phyloP scores from a whole-genome alignment of 768 basidiomycete species.

The Mycena galopus region DNA sequence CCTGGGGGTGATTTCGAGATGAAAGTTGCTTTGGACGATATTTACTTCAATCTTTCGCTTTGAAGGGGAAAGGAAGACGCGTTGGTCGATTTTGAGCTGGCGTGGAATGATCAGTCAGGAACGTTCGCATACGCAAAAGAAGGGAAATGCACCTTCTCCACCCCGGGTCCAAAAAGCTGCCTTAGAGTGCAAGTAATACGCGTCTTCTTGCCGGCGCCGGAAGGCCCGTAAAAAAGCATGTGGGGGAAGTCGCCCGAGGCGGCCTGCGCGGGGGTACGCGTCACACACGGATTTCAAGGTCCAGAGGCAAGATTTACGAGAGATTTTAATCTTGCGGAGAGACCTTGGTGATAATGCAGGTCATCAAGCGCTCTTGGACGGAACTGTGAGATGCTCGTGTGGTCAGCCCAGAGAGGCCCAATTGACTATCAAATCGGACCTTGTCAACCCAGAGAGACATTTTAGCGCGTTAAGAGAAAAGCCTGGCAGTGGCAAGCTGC shows the following conservation, averaged over 20 bases:
- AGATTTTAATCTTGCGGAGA: conserved; percentile 85
- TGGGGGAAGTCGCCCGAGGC: conserved; percentile 96
- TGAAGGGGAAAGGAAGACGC: conserved; percentile 94
- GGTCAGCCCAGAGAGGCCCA: conserved; percentile 6
- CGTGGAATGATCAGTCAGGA: not conserved
- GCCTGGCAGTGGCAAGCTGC: not conserved
- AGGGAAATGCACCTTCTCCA: conserved; percentile 81
- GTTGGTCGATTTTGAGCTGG: conserved; percentile 97
- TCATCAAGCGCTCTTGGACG: conserved; percentile 88
- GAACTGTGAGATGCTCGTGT: conserved; percentile 65
- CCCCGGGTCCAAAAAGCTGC: conserved; percentile 91
- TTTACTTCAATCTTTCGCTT: conserved; percentile 96
- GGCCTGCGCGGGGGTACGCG: conserved; percentile 61
- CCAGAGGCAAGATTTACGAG: conserved; percentile 62
- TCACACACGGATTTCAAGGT: not conserved
- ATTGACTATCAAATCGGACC: conserved; percentile 45
- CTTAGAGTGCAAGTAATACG: conserved; percentile 90
- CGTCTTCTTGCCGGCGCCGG: conserved; percentile 98
- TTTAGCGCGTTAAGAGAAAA: not conserved
- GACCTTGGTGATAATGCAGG: conserved; percentile 87
- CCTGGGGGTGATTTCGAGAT: conserved; percentile 98
- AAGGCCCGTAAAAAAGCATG: conserved; percentile 97
- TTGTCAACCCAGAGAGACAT: conserved; percentile 84
- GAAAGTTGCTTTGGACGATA: conserved; percentile 97
- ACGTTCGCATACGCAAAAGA: not conserved